Base-by-base conservation (phyloP, 768 basidiomycete genomes). In the Serpula lacrymans region DNA sequence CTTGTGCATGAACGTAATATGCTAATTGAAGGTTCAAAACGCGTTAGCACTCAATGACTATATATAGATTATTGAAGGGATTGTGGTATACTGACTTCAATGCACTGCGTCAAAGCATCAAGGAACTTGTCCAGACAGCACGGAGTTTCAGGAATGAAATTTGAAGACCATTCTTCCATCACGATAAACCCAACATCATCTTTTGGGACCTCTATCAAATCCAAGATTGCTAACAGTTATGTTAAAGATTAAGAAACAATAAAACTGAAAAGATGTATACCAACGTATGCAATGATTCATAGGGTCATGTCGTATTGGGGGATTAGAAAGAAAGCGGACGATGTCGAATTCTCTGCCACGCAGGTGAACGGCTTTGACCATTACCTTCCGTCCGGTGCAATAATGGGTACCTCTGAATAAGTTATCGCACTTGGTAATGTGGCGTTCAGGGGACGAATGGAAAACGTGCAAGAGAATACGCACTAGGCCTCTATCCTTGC, bases 101-200 rank as follows among this genome's bases (percentile, higher is more conserved):
- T 78, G 47, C 78, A 82, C 54, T 86, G 83, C 16, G 74, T 74
- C 35, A 88, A 50, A 11, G 73, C 74, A 4, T 64, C 65, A 18
- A 88, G 57, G 50, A 85, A 84, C 11, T 67, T 60, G 29, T 61
- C 60, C 36, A 81, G 55, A 47, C 68, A 77, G 52, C 71, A 74
- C 5, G 80, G 78, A 18, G 66, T 60, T 25, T 67, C 63, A 11
- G 70, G 62, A 17, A 82, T 66, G 16, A 86, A 63, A 40, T 81
- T 73, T 9, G 83, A 68, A 11, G 79, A 81, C 86, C 86, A 88
- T 59, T 85, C 75, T 54, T 88, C 86, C 84, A 86, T 87, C 18
- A 88, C 78, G 41, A 88, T 78, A 51, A 88, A 81, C 11, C 68
- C 78, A 26, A 83, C 54, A 35, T 65, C 57, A 43, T 84, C 80